Evolutionary conservation across 2,329 filamentous ascomycete genomes (phyloP), one percentile per base, ranked within the genome.

Genomic region (Apiospora arundinis): DNA sequence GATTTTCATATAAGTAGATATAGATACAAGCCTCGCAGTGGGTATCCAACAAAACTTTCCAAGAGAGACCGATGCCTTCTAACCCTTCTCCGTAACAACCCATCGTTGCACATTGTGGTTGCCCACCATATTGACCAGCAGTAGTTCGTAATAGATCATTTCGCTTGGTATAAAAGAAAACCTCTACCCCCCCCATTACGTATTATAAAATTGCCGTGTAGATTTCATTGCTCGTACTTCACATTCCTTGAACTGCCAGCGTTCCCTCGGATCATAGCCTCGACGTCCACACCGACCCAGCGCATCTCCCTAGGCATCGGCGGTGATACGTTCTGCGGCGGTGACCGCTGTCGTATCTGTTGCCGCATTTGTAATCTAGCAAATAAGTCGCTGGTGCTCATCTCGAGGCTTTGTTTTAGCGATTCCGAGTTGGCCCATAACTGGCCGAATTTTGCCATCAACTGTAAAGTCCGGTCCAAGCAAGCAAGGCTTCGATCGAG

Each of bases 341-440:
- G 79, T 5, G 78, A 77, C 40, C 80, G 80, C 44, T 82, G 82
- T 42, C 77, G 77, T 16, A 82, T 80, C 56, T 81, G 80, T 72
- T 82, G 83, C 67, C 79, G 74, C 21, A 78, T 81, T 80, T 74
- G 80, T 18, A 90, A 79, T 3, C 83, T 80, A 4, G 85, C 81
- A 32, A 85, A 74, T 6, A 86, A 81, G 65, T 85, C 82, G 42
- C 79, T 81, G 4, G 85, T 90, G 16, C 85, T 83, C 67, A 78
- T 77, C 73, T 90, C 86, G 75, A 91, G 91, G 49, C 82, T 86
- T 49, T 83, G 80, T 72, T 85, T 83, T n/a, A 91, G 82, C 72
- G 85, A 83, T 45, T 85, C 81, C 1, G 88, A 87, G 72, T 90
- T 85, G 4, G 86, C 85, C 90, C 90, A 92, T 2, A 89, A 83